A percentile compares a stretch with the other conserved stretches of the same genome.
Evolutionary conservation across 176 grass and related monocot species (phyloP).

Genomic region (Stipa capillata): DNA sequence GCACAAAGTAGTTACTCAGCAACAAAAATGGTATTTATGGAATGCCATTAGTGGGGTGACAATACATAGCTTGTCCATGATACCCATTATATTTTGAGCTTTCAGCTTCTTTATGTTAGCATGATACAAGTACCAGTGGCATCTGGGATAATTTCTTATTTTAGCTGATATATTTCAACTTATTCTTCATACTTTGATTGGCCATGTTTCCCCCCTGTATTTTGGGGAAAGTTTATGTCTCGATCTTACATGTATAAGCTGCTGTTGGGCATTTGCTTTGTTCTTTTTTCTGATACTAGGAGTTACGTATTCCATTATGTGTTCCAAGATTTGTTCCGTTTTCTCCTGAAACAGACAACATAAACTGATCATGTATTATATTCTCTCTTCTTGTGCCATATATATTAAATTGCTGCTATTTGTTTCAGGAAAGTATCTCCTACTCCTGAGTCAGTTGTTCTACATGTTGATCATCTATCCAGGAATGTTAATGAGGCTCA

Average conservation of each 20-base stretch:
- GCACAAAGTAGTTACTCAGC: background rate
- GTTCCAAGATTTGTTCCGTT: background rate
- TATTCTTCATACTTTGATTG: background rate
- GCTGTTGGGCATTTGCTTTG: background rate
- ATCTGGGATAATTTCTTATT: background rate
- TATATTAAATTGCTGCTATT: background rate
- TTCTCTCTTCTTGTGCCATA: background rate
- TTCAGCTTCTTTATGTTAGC: background rate
- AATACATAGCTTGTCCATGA: background rate
- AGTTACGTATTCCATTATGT: background rate
- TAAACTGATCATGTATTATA: background rate
- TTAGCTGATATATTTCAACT: background rate
- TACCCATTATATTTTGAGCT: background rate
- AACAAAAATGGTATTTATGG: background rate
- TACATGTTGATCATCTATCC: constrained; percentile 90
- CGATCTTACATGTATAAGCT: background rate
- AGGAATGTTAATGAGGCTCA: constrained; percentile 97
- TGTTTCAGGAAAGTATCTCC: constrained; percentile 89
- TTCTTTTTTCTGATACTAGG: background rate
- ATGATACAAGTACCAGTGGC: background rate
- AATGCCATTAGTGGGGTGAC: background rate
- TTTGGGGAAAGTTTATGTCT: background rate
- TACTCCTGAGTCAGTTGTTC: constrained; percentile 65
- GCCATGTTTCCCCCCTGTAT: background rate
- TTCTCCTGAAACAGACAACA: background rate